Conservation (phyloP, 2,329 filamentous ascomycete species). For the Pestalotiopsis sp. region DNA sequence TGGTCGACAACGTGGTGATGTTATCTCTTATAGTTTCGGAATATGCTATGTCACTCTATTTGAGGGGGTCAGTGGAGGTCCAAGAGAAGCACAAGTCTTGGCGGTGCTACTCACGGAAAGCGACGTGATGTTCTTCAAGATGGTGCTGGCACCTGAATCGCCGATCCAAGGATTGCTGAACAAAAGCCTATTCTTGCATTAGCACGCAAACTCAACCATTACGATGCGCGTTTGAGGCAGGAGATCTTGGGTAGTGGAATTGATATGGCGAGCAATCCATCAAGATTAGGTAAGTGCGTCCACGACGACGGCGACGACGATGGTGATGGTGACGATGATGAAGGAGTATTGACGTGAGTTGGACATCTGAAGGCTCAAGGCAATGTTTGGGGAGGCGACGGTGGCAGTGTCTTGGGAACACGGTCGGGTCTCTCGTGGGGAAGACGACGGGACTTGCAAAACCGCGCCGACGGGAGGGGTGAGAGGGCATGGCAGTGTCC, state of each 20-base stretch:
- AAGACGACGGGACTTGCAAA: too few species aligned
- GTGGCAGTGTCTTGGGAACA: too few species aligned
- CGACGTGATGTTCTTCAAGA: constrained; percentile 58
- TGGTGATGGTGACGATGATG: too few species aligned
- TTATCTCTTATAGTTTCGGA: constrained; percentile 53
- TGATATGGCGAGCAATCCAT: too few species aligned
- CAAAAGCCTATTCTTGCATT: constrained; percentile 45
- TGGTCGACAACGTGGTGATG: constrained; percentile 75
- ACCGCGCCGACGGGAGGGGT: too few species aligned
- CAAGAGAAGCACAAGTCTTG: neutral
- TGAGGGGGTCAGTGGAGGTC: neutral
- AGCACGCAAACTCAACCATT: constrained; percentile 17
- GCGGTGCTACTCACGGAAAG: constrained; percentile 46
- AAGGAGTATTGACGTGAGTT: too few species aligned
- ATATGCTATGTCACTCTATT: constrained; percentile 48
- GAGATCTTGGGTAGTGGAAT: neutral
- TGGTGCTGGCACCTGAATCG: constrained; percentile 50
- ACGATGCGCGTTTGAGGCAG: neutral
- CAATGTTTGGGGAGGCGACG: too few species aligned
- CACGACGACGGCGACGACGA: too few species aligned
- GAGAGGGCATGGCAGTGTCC: neutral
- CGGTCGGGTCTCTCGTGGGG: too few species aligned
- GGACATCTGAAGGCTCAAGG: too few species aligned
- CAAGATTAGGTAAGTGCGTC: too few species aligned
- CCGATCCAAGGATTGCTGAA: constrained; percentile 61